Evolutionary conservation across 2,329 filamentous ascomycete species (phyloP), one percentile per base, ranked within the genome.

Genomic region (Chaetomiaceae sp.): DNA sequence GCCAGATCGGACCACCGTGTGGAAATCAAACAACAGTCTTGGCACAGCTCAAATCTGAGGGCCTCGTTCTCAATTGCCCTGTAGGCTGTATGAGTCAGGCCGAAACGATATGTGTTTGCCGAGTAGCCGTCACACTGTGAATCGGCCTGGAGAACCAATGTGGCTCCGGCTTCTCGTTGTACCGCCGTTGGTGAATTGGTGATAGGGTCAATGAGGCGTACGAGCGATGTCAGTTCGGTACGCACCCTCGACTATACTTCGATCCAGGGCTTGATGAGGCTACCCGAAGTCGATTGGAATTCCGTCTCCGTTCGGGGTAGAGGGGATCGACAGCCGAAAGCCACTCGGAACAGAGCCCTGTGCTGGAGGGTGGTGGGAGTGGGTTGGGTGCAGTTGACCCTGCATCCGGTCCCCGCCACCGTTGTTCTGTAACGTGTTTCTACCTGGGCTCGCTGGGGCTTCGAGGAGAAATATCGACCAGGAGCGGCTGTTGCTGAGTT

Each of bases 311-410:
- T n/a, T n/a, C n/a, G 24, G n/a, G 15, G 30, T 27, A 12, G n/a
- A 33, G 18, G 33, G 36, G 32, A 37, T 44, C 43, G 30, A 30
- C 33, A 37, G 27, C 24, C 12, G 18, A n/a, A 35, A 44, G 40
- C 55, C 49, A 54, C 46, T 54, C 49, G 55, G 51, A 51, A 51
- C 15, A n/a, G n/a, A 44, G 40, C 29, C 42, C 36, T 36, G 29
- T 27, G 29, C 30, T 38, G 38, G 12, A 24, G 22, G 22, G 26
- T 37, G 42, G 45, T 41, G 45, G 34, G 36, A 32, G 36, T 34
- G 18, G 37, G 37, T n/a, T 26, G 26, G 45, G 26, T 42, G 39
- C 45, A 51, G 37, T 34, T 42, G 29, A 56, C 27, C 45, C 39
- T 38, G 54, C 54, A 52, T 47, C 22, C 34, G 24, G 34, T 9